Base-by-base conservation (phyloP, 768 basidiomycete species). In the Naganishia antarctica region DNA sequence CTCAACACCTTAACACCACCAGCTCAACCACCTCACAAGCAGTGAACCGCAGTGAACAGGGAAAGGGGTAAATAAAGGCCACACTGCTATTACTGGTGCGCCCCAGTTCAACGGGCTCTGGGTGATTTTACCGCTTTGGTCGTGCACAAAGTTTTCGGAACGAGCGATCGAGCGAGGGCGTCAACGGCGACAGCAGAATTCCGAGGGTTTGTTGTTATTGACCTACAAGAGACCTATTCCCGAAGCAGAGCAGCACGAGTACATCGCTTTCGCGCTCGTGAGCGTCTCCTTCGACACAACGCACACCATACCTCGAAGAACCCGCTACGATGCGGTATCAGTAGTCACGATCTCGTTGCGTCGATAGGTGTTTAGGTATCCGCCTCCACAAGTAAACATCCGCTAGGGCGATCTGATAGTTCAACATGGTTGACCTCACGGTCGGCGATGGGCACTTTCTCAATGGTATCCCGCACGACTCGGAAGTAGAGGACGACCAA, bases 341-440 rank as follows among this genome's bases (percentile, higher is more conserved):
- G 34, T 57, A 57, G 53, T 6, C n/a, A 37, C 18, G n/a, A 40
- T 40, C 21, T 12, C 32, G 53, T 40, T 34, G 53, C 53, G 53
- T 40, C 34, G 53, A 57, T 34, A 57, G 53, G 53, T 57, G 53
- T 40, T 21, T 21, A 57, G n/a, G 37, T 41, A 15, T 25, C 31
- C 53, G 53, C 53, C 53, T 57, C 53, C n/a, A 57, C 37, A 51
- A 41, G 53, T 57, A 57, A 57, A 57, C 53, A 57, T 41, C 37
- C 53, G 3, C n/a, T 11, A 6, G 16, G 34, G 4, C 37, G 34
- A 40, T 9, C 2, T 31, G 13, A 37, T 34, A 7, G 34, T 32
- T 57, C 53, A 34, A 25, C 21, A 57, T 57, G 53, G 37, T 40
- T 2, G 43, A 44, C n/a, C 43, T 23, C 9, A 32, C n/a, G 26